Conservation (phyloP, 805 yeast genomes). For the Candida saitoana region DNA sequence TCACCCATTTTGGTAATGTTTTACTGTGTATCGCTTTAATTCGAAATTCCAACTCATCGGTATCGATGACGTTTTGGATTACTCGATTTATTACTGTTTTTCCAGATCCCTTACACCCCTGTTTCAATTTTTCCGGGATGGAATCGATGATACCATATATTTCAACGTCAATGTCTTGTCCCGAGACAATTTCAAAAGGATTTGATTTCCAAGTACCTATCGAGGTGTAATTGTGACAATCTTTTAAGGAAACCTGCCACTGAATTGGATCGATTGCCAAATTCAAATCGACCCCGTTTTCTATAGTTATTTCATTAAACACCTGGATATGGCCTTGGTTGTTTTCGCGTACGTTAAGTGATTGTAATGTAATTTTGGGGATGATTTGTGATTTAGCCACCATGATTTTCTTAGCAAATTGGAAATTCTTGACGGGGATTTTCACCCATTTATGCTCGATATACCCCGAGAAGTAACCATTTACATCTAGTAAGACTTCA, state of each 20-base stretch:
- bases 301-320: slow-evolving; percentile 7
- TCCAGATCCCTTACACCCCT: slow-evolving; percentile 16
- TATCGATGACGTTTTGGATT: slow-evolving; percentile 9
- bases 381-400: slow-evolving; percentile 10
- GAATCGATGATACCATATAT: slow-evolving; percentile 18
- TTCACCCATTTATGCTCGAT: slow-evolving; percentile 15
- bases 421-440: slow-evolving; percentile 12
- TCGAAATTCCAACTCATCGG: not conserved
- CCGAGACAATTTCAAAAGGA: slow-evolving; percentile 13
- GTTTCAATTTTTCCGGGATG: slow-evolving; percentile 16
- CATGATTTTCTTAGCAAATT: slow-evolving; percentile 10
- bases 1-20: slow-evolving; percentile 24
- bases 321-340: slow-evolving; percentile 9
- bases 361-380: slow-evolving; percentile 10
- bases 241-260: slow-evolving; percentile 26
- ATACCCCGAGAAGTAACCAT: slow-evolving; percentile 16
- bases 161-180: slow-evolving; percentile 11
- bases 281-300: slow-evolving; percentile 13
- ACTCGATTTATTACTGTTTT: slow-evolving; percentile 18
- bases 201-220: slow-evolving; percentile 23
- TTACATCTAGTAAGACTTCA: slow-evolving; percentile 19
- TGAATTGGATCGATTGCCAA: slow-evolving; percentile 15
- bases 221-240: slow-evolving; percentile 18
- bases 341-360: not conserved
- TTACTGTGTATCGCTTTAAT: slow-evolving; percentile 6